These are phyloP conservation scores for Aspergillus quadrilineatus DNA, from an alignment of 2,329 filamentous ascomycete genomes.

Conservation along the genomic window DNA sequence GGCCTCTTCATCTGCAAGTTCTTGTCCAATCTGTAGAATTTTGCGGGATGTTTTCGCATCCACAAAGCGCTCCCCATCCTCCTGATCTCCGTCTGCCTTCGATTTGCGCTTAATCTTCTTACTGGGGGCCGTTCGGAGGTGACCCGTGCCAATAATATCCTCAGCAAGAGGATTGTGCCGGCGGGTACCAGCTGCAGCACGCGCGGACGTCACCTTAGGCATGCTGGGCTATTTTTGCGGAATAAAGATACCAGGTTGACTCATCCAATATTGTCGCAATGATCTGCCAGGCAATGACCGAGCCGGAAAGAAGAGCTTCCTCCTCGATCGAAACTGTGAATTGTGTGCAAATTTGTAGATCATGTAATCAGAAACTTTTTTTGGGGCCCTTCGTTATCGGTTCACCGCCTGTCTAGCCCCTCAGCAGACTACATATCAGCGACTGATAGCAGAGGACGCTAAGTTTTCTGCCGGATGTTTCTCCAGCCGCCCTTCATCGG, in stretches of 20 bases:
- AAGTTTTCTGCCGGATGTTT: constrained; percentile 17
- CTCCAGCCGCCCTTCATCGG: constrained; percentile 9
- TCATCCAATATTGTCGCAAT: neutral
- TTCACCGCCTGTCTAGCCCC: constrained; percentile 22
- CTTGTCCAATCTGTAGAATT: constrained; percentile 85
- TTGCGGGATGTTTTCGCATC: constrained; percentile 85
- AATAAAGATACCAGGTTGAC: neutral
- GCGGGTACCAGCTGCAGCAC: constrained; percentile 57
- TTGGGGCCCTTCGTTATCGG: constrained; percentile 9
- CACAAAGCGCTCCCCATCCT: constrained; percentile 69
- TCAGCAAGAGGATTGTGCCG: constrained; percentile 90
- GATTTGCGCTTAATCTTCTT: constrained; percentile 67
- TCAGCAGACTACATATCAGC: neutral
- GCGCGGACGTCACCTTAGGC: constrained; percentile 71
- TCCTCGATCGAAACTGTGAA: constrained; percentile 17
- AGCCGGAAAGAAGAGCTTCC: neutral
- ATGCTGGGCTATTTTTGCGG: constrained; percentile 49
- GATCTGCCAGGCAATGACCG: neutral
- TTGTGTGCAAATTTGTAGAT: constrained; percentile 37
- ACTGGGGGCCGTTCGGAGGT: constrained; percentile 71
- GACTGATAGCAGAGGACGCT: neutral
- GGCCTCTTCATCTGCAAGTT: constrained; percentile 79
- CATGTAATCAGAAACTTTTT: constrained; percentile 33
- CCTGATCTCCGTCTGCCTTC: constrained; percentile 53
- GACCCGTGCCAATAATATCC: constrained; percentile 71